Base-by-base conservation (phyloP, 2,329 filamentous ascomycete genomes). In the Dothistroma pini region DNA sequence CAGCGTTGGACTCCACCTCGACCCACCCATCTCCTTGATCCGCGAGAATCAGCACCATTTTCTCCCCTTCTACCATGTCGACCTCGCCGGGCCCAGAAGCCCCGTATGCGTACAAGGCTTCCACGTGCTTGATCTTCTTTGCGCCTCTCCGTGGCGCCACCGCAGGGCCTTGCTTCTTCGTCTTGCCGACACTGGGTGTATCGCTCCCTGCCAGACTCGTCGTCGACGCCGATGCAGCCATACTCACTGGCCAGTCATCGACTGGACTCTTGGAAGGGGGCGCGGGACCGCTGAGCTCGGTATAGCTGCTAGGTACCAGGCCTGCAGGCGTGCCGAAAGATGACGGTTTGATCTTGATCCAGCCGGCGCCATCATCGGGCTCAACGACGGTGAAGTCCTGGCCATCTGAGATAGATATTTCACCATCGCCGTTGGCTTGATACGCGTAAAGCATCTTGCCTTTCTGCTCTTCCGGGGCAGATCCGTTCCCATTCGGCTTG, bases 11-110 rank as follows among this genome's bases (percentile, higher is more conserved):
- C 79, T 97, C 95, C 19, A 99, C 95, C 78, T 97, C 95, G 31
- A 88, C 91, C 95, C 95, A 99, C 0, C 95, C 95, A 78, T 97
- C 95, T 1, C 95, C 95, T 0, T 87, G 84, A 72, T 97, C 93
- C 59, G 90, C 87, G 70, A 88, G 92, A 63, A 97, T 86, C 34
- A 99, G 80, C 44, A 99, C 92, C 71, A 99, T 96, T 56, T 87
- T 84, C 76, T 99, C 95, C 0, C 95, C 95, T 76, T 96, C 93
- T 0, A 75, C 75, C 91, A 99, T 99, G 71, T 83, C 91, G 75
- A 93, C 92, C 77, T 99, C 95, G 8, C 86, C 84, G 6, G 96
- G 91, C 67, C 87, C 92, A 70, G 91, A 88, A 19, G 93, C 91
- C 56, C 87, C 82, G 75, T 99, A 99, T 55, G 95, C 91, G 75